Base-by-base conservation (phyloP, 2,329 filamentous ascomycete genomes). In the Fusarium nygamai region DNA sequence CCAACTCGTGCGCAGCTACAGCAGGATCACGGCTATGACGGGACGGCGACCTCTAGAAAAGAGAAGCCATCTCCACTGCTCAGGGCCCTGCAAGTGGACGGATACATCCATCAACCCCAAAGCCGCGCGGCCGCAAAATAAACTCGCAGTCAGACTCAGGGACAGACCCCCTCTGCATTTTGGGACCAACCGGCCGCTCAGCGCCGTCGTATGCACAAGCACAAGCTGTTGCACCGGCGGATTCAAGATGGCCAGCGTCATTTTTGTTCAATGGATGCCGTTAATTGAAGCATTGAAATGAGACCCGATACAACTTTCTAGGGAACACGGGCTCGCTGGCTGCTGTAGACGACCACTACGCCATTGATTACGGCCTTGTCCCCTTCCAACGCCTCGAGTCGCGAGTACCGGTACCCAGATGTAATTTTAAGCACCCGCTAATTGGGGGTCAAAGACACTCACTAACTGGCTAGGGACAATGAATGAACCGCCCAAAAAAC, bases 81-180 rank as follows among this genome's bases (percentile, higher is more conserved):
- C 62, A 67, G 67, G 67, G 61, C 71, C 69, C 58, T 64, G 68
- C 47, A 44, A 74, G 58, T 73, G 71, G 71, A 74, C 51, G 68
- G 63, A 67, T 50, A 67, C 53, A 61, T 47, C 66, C 54, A 71
- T 71, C 60, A 65, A 51, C 53, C 68, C 33, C 57, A 60, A 73
- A 73, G 71, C 71, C 71, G 71, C 71, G 71, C 71, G 71, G 67
- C 71, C 71, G 53, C 71, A 73, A 62, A 74, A 73, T 73, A 74
- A 67, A 74, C 71, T 73, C 67, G 44, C 70, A 71, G 71, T 71
- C 57, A 62, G 71, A 71, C 70, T 73, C 66, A 73, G 70, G 66
- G 54, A 64, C 58, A 57, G 53, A 48, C 59, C 67, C 66, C 65
- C 39, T 63, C 58, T 41, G 36, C 20, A 43, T 29, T 29, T 31